Percentiles rank a stretch among this genome's conserved stretches.
Evolutionary conservation across 2,329 filamentous ascomycete species (phyloP).

Genomic region (Sarocladium kiliense): DNA sequence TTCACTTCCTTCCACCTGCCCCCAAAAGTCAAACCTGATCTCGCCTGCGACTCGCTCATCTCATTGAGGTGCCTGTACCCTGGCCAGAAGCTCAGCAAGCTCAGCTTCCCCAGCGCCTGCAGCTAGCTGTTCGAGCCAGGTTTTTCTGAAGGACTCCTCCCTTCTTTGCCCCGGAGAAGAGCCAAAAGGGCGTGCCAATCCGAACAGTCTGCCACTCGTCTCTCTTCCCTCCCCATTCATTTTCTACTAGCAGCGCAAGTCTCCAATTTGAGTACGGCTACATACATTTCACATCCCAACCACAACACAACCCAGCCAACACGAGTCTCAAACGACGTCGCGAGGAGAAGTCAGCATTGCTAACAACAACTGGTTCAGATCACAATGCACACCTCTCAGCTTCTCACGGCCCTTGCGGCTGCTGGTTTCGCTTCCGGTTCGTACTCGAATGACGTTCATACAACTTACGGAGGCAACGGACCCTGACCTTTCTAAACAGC

Average conservation of each 20-base stretch:
- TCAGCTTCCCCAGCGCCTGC: background rate
- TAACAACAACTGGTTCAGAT: conserved; percentile 20
- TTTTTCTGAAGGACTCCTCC: background rate
- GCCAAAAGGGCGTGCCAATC: background rate
- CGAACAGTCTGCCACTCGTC: background rate
- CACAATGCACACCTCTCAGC: conserved; percentile 42
- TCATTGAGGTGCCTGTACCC: background rate
- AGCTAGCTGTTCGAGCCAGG: background rate
- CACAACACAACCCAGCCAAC: background rate
- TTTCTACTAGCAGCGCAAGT: background rate
- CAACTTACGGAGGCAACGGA: background rate
- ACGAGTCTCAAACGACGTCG: background rate
- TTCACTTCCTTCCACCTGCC: background rate
- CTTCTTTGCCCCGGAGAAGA: background rate
- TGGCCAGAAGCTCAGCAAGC: background rate
- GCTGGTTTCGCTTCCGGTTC: conserved; percentile 28
- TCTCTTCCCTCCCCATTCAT: background rate
- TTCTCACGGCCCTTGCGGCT: conserved; percentile 39
- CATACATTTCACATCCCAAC: background rate
- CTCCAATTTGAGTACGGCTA: background rate
- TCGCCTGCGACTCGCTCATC: background rate
- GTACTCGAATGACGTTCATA: background rate
- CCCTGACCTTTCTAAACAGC: background rate
- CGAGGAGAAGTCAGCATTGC: conserved; percentile 8
- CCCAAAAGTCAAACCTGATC: background rate